Evolutionary conservation across 164 flowering plant genomes (phyloP).

Genomic region (Piper longum): DNA sequence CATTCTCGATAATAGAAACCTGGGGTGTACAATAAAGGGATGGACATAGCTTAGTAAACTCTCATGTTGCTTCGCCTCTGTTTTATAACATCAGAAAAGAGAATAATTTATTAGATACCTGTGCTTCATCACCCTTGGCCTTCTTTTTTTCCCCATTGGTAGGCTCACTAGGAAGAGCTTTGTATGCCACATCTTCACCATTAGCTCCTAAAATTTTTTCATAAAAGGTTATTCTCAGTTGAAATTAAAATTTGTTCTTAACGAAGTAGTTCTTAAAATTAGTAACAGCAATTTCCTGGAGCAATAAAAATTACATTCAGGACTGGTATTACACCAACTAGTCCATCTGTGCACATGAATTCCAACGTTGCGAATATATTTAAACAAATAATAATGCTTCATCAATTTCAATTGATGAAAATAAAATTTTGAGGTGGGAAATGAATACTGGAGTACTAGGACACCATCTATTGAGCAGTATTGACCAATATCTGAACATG

Average conservation of each 20-base stretch:
- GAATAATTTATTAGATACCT: conserved; percentile 17
- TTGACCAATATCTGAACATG: neutral
- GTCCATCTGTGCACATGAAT: too few relatives aligned
- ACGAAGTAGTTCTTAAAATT: too few relatives aligned
- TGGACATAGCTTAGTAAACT: neutral
- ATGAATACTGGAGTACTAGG: neutral
- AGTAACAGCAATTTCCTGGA: too few relatives aligned
- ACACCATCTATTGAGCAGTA: neutral
- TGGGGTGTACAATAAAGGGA: conserved; percentile 9
- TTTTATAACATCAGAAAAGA: neutral
- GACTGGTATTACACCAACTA: too few relatives aligned
- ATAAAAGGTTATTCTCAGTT: too few relatives aligned
- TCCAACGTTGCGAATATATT: too few relatives aligned
- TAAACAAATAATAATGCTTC: too few relatives aligned
- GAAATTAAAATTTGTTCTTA: too few relatives aligned
- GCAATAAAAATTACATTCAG: too few relatives aligned
- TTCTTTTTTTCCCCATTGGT: conserved; percentile 13
- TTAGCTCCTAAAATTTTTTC: conserved; percentile 4
- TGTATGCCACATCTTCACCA: conserved; percentile 43
- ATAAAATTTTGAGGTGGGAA: too few relatives aligned
- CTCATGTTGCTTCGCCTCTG: too few relatives aligned
- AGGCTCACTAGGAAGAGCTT: conserved; percentile 59
- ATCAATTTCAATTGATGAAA: neutral
- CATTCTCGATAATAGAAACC: conserved; percentile 56
- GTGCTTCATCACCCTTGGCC: conserved; percentile 18